Base-by-base conservation (phyloP, 768 basidiomycete species). In the Paxillus rubicundulus region DNA sequence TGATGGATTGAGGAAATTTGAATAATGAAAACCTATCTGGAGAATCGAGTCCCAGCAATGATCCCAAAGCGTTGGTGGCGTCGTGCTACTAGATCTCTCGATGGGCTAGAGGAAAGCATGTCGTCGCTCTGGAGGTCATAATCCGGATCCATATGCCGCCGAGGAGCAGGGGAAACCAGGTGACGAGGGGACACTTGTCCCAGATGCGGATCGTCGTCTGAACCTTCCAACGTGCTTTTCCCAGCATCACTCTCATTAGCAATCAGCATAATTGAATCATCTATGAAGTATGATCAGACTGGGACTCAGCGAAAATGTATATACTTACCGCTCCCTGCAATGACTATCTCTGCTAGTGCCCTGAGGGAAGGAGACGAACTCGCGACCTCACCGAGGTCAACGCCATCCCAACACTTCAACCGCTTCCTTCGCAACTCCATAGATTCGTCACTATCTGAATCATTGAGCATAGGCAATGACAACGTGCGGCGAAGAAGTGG, bases 151-250 rank as follows among this genome's bases (percentile, higher is more conserved):
- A 69, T 64, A 18, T 65, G 57, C 37, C 77, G 76, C 33, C 75
- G 80, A 38, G 78, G 67, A 18, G 73, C 76, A 6, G 86, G 85
- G 8, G 86, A 89, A 36, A 82, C 79, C 30, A 88, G 66, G 59
- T 83, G 82, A 54, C 79, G 78, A n/a, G 86, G 85, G 0, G 84
- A 87, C 16, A 87, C 82, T 64, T 86, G 84, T 0, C 85, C 85
- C 24, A 81, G 53, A 54, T 76, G 74, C 0, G 77, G 78, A 55
- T 87, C 84, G 52, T 89, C 85, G 58, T 88, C 86, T 3, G 86
- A 87, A 12, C 72, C 62, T 47, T 77, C 69, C 1, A 54, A 33
- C 21, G 53, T 50, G 36, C 20, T 10, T 14, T 30, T 36, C n/a
- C 24, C 53, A 18, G 44, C 47, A 13, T 17, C 38, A 2, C 52